These are phyloP conservation scores for Pythium grandisporangium DNA, from an alignment of 352 stramenopile species.

Conservation along the genomic window DNA sequence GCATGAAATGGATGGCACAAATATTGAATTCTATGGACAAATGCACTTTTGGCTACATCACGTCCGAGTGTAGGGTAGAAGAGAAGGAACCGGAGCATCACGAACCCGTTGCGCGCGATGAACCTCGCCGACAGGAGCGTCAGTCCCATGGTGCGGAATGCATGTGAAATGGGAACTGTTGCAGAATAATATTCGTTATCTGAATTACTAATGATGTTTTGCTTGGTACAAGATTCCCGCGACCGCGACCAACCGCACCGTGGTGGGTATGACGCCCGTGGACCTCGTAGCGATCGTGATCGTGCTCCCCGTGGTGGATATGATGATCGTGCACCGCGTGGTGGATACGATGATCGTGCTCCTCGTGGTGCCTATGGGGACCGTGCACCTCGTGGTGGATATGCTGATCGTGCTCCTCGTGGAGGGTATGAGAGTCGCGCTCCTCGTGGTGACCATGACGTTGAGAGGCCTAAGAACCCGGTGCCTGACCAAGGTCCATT, in stretches of 20 bases:
- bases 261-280: constrained; percentile 15
- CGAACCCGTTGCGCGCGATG: constrained; percentile 5
- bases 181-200: no score
- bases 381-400: constrained; percentile 14
- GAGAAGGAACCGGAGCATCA: constrained; percentile 15
- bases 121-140: constrained; percentile 7
- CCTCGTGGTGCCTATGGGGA: constrained; percentile 8
- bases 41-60: background rate
- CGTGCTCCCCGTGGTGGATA: constrained; percentile 16
- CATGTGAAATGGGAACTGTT: background rate
- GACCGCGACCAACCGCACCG: constrained; percentile 15
- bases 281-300: constrained; percentile 8
- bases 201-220: no score
- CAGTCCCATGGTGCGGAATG: no score
- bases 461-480: constrained; percentile 56
- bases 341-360: constrained; percentile 2
- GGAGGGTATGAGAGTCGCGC: constrained; percentile 3
- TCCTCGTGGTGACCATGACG: constrained; percentile 10
- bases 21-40: constrained; percentile 1
- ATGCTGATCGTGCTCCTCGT: constrained; percentile 17
- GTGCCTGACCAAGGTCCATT: constrained; percentile 68
- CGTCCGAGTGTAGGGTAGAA: constrained; percentile 15
- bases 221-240: constrained; percentile 13
- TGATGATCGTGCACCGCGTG: constrained; percentile 11
- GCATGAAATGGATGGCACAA: background rate